phyloP scores from a whole-genome alignment of 192 early-diverging fungal genomes.

The Mycoemilia scoparia region DNA sequence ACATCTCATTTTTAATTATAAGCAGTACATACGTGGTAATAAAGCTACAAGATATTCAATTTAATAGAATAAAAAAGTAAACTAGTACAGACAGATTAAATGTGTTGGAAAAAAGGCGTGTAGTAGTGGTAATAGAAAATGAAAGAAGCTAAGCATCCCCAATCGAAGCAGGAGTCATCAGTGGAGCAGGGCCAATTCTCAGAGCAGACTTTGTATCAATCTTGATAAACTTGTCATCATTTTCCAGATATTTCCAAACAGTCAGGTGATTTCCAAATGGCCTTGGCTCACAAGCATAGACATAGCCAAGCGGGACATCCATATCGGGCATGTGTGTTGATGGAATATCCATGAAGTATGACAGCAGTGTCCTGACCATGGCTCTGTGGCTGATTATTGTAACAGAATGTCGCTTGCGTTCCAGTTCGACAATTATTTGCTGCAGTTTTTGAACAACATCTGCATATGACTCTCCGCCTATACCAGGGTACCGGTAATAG shows the following conservation, averaged over 20 bases:
- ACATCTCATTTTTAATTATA: too few relatives aligned
- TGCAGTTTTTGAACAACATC: conserved; percentile 89
- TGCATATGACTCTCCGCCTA: conserved; percentile 82
- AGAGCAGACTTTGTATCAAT: conserved; percentile 15
- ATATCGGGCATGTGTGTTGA: conserved; percentile 63
- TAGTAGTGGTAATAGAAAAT: too few relatives aligned
- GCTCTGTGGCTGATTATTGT: conserved; percentile 88
- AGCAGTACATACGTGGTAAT: too few relatives aligned
- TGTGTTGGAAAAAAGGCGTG: too few relatives aligned
- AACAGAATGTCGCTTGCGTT: conserved; percentile 73
- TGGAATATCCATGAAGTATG: conserved; percentile 76
- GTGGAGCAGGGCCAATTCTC: too few relatives aligned
- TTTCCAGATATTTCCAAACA: conserved; percentile 14
- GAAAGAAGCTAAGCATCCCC: too few relatives aligned
- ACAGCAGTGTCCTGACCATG: conserved; percentile 71
- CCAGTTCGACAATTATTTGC: conserved; percentile 88
- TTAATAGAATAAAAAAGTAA: too few relatives aligned
- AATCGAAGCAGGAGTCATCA: too few relatives aligned
- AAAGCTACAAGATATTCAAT: too few relatives aligned
- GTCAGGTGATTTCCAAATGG: conserved; percentile 53
- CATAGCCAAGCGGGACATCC: conserved; percentile 58
- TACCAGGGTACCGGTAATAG: conserved; percentile 85
- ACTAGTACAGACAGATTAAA: too few relatives aligned
- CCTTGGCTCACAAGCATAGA: conserved; percentile 66
- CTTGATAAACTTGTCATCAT: conserved; percentile 17